Conservation (phyloP, 192 early-diverging fungal genomes). For the Blastocladiella britannica region DNA sequence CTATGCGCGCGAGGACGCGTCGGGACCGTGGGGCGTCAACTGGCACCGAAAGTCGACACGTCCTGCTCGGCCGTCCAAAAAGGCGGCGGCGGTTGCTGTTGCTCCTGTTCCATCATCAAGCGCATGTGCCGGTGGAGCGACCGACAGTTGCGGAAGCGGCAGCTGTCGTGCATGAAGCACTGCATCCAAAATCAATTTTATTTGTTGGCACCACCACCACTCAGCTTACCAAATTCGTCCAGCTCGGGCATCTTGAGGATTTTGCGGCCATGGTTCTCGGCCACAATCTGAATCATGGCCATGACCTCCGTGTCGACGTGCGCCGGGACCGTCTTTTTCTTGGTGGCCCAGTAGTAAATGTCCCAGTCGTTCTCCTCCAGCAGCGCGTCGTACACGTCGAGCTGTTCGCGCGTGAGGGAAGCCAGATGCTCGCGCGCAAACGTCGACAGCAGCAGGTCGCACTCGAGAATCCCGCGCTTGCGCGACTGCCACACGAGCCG, state of each 20-base stretch:
- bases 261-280: not conserved
- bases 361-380: constrained; percentile 88
- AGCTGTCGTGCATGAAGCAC: too few species aligned
- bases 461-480: constrained; percentile 87
- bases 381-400: constrained; percentile 58
- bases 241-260: not conserved
- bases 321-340: constrained; percentile 40
- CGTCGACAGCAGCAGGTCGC: constrained; percentile 72
- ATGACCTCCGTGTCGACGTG: constrained; percentile 22
- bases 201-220: too few species aligned
- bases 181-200: too few species aligned
- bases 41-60: not conserved
- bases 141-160: too few species aligned
- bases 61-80: too few species aligned
- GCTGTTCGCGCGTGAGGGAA: constrained; percentile 24
- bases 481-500: constrained; percentile 69
- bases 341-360: constrained; percentile 79
- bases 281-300: constrained; percentile 2
- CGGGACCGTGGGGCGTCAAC: constrained; percentile 6
- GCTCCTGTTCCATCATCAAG: too few species aligned
- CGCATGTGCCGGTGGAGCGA: too few species aligned
- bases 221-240: too few species aligned
- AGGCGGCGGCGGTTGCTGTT: too few species aligned
- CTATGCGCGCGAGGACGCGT: constrained; percentile 30
- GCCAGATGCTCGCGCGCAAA: constrained; percentile 50